Evolutionary conservation across 176 grass and related monocot species (phyloP), one percentile per base, ranked within the genome.

Genomic region (Puccinellia tenuiflora): DNA sequence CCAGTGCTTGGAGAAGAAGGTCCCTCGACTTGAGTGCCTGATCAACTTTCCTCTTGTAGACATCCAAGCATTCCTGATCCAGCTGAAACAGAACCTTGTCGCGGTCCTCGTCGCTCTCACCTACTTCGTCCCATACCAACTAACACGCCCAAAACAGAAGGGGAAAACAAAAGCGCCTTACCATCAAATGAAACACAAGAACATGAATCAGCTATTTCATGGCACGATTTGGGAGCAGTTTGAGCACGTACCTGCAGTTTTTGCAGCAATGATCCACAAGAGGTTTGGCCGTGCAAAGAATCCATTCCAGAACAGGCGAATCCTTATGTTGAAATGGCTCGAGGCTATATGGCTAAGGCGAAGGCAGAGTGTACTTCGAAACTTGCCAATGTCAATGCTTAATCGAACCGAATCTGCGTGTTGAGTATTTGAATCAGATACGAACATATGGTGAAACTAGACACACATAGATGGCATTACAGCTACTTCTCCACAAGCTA

Each of bases 61-160:
- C 65, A 80, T 84, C 75, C 76, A 84, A 53, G 81, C 85, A 91
- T 63, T 91, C 89, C 59, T 88, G 85, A 54, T 91, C 89, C 52
- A 91, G 68, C 79, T 91, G 83, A 64, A 85, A 29, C 17, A 88
- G 68, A 78, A 91, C 73, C 40, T 85, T 81, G 73, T 81, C 81
- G 5, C 81, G 75, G 42, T 86, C 79, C 4, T 35, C 74, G 17
- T 86, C 74, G 5, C 45, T 83, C 71, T 86, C 84, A 79, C 88
- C 88, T 21, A 86, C 37, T 86, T 86, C 79, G 17, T 79, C 84
- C 84, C 88, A 90, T 46, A 90, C 76, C 12, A 73, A 46, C 88
- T 90, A 56, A 31, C 39, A 80, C 39, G 18, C 17, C 46, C 21
- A 70, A 67, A 48, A 62, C 1, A 16, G 4, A 48, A 21, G 18